phyloP scores from a whole-genome alignment of 2,329 filamentous ascomycete species.

The Talaromyces sp. region DNA sequence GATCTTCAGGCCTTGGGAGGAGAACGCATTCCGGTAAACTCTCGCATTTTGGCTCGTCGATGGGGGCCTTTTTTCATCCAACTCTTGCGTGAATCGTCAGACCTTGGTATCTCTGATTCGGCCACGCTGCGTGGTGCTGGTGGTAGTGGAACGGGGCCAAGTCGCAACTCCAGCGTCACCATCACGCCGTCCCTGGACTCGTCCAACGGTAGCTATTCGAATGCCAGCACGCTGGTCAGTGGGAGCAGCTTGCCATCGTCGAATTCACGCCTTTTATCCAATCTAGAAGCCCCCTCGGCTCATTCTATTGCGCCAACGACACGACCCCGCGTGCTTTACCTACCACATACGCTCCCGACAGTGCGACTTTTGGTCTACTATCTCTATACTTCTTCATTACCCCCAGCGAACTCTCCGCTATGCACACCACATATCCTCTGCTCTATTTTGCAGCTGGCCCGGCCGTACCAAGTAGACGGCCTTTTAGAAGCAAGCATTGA shows the following conservation, averaged over 20 bases:
- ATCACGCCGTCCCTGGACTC: constrained; percentile 59
- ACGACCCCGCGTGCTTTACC: constrained; percentile 80
- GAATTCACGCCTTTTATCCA: constrained; percentile 31
- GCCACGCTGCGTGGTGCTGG: constrained; percentile 67
- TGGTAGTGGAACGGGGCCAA: constrained; percentile 29
- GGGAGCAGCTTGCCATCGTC: constrained; percentile 21
- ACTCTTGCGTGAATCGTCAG: constrained; percentile 73
- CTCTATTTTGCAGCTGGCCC: constrained; percentile 85
- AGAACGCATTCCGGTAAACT: constrained; percentile 90
- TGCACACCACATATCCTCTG: constrained; percentile 95
- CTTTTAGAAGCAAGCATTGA: constrained; percentile 90
- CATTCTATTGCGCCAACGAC: constrained; percentile 53
- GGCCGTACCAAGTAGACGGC: constrained; percentile 89
- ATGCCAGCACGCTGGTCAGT: constrained; percentile 36
- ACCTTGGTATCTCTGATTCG: constrained; percentile 66
- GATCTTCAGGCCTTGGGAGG: constrained; percentile 89
- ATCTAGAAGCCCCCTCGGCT: constrained; percentile 51
- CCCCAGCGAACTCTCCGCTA: constrained; percentile 67
- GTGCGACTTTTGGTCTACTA: constrained; percentile 87
- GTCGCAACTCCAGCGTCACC: constrained; percentile 77
- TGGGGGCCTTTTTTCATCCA: constrained; percentile 98
- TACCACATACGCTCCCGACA: constrained; percentile 87
- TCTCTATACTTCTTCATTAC: constrained; percentile 87
- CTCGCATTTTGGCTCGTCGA: constrained; percentile 75
- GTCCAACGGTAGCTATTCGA: constrained; percentile 37